These are phyloP conservation scores for Aspergillus candidus DNA, from an alignment of 2,329 filamentous ascomycete species.

Conservation along the genomic window DNA sequence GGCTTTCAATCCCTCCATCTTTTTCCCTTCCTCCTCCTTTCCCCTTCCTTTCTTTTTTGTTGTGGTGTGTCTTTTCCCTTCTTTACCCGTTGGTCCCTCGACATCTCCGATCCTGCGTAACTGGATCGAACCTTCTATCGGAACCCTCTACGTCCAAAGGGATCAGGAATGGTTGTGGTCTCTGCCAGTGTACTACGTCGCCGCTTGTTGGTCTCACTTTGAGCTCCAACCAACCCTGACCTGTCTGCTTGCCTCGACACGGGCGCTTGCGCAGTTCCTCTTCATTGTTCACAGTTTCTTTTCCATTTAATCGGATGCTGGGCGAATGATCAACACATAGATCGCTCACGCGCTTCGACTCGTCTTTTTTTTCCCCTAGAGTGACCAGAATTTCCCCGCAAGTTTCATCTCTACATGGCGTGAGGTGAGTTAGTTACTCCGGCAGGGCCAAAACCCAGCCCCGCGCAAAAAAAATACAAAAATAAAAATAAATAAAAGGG, in stretches of 20 bases:
- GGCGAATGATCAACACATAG: conserved; percentile 5
- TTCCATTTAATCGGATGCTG: not conserved
- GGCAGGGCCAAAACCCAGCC: conserved; percentile 12
- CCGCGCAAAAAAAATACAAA: conserved; percentile 9
- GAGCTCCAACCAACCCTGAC: conserved; percentile 19
- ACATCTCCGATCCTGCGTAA: too few species aligned
- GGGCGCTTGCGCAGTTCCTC: conserved; percentile 8
- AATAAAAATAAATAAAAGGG: too few species aligned
- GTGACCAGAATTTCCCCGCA: conserved; percentile 16
- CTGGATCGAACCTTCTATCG: not conserved
- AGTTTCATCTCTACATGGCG: conserved; percentile 20
- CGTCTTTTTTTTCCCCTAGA: conserved; percentile 4
- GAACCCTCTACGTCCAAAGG: conserved; percentile 9
- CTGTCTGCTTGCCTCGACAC: conserved; percentile 14
- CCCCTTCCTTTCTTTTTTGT: conserved; percentile 1
- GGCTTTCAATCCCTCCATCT: not conserved
- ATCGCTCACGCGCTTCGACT: conserved; percentile 11
- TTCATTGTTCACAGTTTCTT: not conserved
- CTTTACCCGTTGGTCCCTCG: too few species aligned
- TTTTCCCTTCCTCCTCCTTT: not conserved
- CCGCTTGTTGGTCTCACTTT: conserved; percentile 31
- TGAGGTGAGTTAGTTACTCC: conserved; percentile 19
- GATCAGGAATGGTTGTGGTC: conserved; percentile 26
- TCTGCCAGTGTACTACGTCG: conserved; percentile 26
- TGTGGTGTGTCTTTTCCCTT: not conserved